These are phyloP conservation scores for Remersonia thermophila DNA, from an alignment of 2,329 filamentous ascomycete species.

Conservation along the genomic window DNA sequence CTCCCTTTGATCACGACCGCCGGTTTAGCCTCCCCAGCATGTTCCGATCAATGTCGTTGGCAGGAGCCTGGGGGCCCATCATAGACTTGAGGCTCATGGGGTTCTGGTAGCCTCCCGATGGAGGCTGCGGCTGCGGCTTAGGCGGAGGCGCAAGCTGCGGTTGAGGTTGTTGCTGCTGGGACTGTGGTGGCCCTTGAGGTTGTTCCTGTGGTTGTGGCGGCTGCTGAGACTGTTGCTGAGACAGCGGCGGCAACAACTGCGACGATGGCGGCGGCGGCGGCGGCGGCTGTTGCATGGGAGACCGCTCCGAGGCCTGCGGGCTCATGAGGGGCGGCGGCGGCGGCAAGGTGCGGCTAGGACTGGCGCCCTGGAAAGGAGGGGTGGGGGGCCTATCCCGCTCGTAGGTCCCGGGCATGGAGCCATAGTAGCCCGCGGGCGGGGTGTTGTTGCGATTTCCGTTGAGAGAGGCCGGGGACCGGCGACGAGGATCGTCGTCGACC, in stretches of 20 bases:
- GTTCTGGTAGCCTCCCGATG: conserved; percentile 29
- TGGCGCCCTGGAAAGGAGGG: conserved; percentile 17
- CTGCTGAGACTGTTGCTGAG: conserved; percentile 1
- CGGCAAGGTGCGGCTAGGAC: too few relatives aligned
- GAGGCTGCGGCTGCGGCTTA: conserved; percentile 9
- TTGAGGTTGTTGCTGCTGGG: not conserved
- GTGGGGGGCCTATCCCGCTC: conserved; percentile 24
- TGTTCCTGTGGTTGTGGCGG: not conserved
- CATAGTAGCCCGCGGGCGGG: conserved; percentile 29
- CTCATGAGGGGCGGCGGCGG: too few relatives aligned
- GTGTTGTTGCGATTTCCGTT: conserved; percentile 32
- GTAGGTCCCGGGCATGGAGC: conserved; percentile 22
- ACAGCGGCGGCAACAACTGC: conserved; percentile 2
- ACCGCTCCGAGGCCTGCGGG: too few relatives aligned
- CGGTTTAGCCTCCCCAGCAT: conserved; percentile 41
- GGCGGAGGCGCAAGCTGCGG: conserved; percentile 1
- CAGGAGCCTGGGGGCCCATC: conserved; percentile 20
- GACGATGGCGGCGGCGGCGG: conserved; percentile 21
- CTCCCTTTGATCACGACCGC: not conserved
- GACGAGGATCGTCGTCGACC: conserved; percentile 36
- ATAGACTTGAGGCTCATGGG: conserved; percentile 42
- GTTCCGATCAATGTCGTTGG: conserved; percentile 40
- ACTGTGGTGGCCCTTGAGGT: not conserved
- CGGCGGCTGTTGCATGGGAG: conserved; percentile 20
- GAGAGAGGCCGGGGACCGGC: conserved; percentile 39